Conservation (phyloP, 1,284 basidiomycete genomes). For the Moesziomyces parantarcticus region DNA sequence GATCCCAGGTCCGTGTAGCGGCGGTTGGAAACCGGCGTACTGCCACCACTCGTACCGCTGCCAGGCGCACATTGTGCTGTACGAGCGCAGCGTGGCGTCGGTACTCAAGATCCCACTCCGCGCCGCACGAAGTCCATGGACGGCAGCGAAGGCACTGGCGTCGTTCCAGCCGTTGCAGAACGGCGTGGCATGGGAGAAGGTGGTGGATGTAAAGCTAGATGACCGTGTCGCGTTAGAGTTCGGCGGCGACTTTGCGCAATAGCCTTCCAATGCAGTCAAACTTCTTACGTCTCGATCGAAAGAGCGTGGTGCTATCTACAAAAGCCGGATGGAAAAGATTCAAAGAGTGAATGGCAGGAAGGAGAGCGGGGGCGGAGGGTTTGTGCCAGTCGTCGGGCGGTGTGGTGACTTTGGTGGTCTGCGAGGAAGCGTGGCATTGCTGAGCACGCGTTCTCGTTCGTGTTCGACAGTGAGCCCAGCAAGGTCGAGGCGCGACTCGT, state of each 20-base stretch:
- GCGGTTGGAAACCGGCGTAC: slow-evolving; percentile 31
- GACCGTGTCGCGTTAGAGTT: slow-evolving; percentile 47
- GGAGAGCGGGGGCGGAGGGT: background rate
- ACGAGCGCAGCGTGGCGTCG: background rate
- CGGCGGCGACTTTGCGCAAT: slow-evolving; percentile 37
- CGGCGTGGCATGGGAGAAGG: slow-evolving; percentile 14
- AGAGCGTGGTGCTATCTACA: background rate
- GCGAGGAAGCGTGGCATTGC: slow-evolving; percentile 1
- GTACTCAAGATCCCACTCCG: background rate
- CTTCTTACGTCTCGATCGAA: no score
- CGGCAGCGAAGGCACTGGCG: background rate
- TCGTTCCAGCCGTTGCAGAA: slow-evolving; percentile 5
- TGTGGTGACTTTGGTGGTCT: slow-evolving; percentile 26
- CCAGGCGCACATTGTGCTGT: slow-evolving; percentile 13
- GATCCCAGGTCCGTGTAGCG: slow-evolving; percentile 29
- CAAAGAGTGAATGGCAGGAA: slow-evolving; percentile 8
- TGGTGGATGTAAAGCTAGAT: slow-evolving; percentile 5
- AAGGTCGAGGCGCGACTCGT: background rate
- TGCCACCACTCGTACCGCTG: slow-evolving; percentile 46
- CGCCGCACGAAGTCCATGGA: slow-evolving; percentile 1
- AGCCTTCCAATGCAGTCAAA: background rate
- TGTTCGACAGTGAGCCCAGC: background rate
- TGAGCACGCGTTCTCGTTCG: background rate
- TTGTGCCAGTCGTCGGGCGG: slow-evolving; percentile 14
- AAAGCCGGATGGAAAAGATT: background rate